Percentiles rank a stretch among this genome's conserved stretches.
Evolutionary conservation across 208 protist genomes (phyloP).

Genomic region (Borovskyia barvae): DNA sequence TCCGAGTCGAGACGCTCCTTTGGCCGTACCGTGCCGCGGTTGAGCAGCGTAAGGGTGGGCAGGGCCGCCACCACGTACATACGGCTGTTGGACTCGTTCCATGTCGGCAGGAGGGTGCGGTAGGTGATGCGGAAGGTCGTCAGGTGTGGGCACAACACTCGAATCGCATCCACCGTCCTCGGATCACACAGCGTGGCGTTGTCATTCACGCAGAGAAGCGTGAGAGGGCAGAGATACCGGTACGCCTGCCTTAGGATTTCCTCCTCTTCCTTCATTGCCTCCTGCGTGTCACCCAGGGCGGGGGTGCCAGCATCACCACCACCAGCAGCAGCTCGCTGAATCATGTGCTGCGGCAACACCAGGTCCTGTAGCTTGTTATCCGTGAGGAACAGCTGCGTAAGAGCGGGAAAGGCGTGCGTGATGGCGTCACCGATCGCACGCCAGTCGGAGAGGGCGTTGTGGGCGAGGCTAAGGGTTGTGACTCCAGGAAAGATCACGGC

Average conservation of each 20-base stretch:
- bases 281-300: neutral
- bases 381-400: conserved; percentile 70
- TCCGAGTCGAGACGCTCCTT: conserved; percentile 87
- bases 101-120: conserved; percentile 56
- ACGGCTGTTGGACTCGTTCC: conserved; percentile 79
- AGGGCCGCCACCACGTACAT: conserved; percentile 88
- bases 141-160: conserved; percentile 55
- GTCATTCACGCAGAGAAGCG: conserved; percentile 73
- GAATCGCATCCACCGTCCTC: conserved; percentile 61
- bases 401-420: conserved; percentile 44
- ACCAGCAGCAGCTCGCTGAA: conserved; percentile 8
- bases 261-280: neutral
- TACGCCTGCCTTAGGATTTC: conserved; percentile 20
- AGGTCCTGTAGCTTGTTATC: conserved; percentile 64
- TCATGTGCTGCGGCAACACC: conserved; percentile 11
- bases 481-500: conserved; percentile 47
- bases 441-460: conserved; percentile 72
- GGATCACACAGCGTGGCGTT: conserved; percentile 52
- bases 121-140: conserved; percentile 80
- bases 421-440: conserved; percentile 39
- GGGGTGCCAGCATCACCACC: neutral
- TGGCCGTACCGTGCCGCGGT: conserved; percentile 68
- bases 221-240: conserved; percentile 47
- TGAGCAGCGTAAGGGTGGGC: conserved; percentile 71
- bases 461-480: conserved; percentile 73